Evolutionary conservation across 2,329 filamentous ascomycete genomes (phyloP).

Genomic region (Verruconis gallopava): DNA sequence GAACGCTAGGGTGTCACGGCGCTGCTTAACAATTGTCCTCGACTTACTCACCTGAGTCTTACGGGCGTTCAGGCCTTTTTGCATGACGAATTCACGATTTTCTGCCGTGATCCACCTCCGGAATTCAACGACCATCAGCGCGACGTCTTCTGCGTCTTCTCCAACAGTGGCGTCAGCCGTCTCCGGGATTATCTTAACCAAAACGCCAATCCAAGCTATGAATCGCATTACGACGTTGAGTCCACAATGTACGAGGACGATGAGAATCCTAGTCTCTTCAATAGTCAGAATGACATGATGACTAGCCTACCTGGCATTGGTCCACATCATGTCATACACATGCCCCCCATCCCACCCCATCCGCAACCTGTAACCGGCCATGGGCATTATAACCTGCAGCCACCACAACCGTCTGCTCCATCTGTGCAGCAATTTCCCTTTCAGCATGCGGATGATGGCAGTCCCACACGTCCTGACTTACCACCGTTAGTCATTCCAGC

Average conservation of each 20-base stretch:
- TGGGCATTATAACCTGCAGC: conserved; percentile 1
- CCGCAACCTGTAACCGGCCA: not conserved
- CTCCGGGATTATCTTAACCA: conserved; percentile 68
- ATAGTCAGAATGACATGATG: not conserved
- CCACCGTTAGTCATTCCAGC: conserved; percentile 8
- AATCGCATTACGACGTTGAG: conserved; percentile 3
- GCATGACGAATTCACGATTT: conserved; percentile 67
- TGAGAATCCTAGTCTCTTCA: not conserved
- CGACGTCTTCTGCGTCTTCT: conserved; percentile 95
- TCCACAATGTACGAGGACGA: conserved; percentile 18
- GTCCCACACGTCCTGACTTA: not conserved
- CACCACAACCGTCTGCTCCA: conserved; percentile 6
- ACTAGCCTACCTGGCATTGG: not conserved
- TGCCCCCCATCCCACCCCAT: conserved; percentile 4
- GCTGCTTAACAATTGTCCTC: conserved; percentile 79
- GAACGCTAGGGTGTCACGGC: conserved; percentile 82
- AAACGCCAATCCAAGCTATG: conserved; percentile 14
- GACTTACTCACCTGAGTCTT: conserved; percentile 84
- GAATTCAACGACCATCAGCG: conserved; percentile 95
- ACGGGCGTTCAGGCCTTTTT: conserved; percentile 90
- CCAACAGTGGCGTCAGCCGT: conserved; percentile 65
- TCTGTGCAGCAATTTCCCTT: conserved; percentile 3
- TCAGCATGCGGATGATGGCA: not conserved
- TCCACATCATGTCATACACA: not conserved
- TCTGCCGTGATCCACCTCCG: conserved; percentile 67